Evolutionary conservation across 257 asterid genomes (phyloP).

Genomic region (Plectranthus barbatus): DNA sequence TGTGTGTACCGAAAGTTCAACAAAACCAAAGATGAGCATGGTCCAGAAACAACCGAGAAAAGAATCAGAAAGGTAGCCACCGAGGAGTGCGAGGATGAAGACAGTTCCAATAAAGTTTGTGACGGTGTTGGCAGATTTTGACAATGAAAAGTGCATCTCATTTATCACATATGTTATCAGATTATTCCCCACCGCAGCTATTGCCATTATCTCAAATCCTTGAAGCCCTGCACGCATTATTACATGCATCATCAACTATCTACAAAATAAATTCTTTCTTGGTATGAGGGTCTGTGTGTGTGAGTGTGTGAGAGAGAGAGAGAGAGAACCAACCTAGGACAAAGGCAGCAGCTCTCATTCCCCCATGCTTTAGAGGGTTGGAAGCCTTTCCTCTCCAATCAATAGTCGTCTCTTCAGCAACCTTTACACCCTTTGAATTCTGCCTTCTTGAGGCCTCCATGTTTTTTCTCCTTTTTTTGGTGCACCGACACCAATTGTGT

Average conservation of each 20-base stretch:
- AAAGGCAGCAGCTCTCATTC: slow-evolving; percentile 71
- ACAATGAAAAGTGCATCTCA: slow-evolving; percentile 89
- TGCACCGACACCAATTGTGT: not conserved
- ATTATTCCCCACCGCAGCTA: slow-evolving; percentile 96
- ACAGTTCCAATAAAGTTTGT: slow-evolving; percentile 85
- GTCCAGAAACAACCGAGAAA: slow-evolving; percentile 95
- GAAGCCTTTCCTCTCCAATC: slow-evolving; percentile 93
- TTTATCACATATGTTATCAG: slow-evolving; percentile 76
- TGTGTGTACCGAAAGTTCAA: slow-evolving; percentile 96
- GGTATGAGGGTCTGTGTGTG: too few species aligned
- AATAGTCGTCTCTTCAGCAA: slow-evolving; percentile 21
- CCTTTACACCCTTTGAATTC: slow-evolving; percentile 17
- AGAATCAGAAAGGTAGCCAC: slow-evolving; percentile 92
- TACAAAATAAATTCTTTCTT: too few species aligned
- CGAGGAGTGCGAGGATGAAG: slow-evolving; percentile 69
- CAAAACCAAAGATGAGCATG: slow-evolving; percentile 69
- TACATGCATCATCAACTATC: too few species aligned
- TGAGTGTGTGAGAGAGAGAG: not conserved
- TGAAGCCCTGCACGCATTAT: slow-evolving; percentile 53
- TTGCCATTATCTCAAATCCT: slow-evolving; percentile 93
- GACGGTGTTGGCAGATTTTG: slow-evolving; percentile 76
- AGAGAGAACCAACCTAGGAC: slow-evolving; percentile 52
- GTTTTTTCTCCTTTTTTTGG: not conserved
- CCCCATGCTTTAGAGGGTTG: slow-evolving; percentile 70
- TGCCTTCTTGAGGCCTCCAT: slow-evolving; percentile 24